These are phyloP conservation scores for Mallotus repandus DNA, from an alignment of 441 rosid genomes.

Conservation along the genomic window DNA sequence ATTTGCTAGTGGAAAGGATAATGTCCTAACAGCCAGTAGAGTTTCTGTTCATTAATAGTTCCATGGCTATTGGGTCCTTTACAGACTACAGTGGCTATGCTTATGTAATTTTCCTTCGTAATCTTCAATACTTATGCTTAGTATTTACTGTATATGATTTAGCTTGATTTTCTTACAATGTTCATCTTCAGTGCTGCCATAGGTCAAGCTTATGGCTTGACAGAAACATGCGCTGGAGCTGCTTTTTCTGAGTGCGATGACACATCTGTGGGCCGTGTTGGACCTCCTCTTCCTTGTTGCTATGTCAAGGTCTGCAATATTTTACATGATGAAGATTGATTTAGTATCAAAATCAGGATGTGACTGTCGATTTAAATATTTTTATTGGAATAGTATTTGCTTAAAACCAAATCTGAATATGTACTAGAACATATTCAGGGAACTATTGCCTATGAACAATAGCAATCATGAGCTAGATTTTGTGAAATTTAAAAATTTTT, in stretches of 20 bases:
- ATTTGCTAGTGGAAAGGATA: not conserved
- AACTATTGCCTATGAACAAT: not conserved
- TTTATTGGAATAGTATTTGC: not conserved
- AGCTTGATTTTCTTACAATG: conserved; percentile 18
- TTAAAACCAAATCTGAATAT: no score
- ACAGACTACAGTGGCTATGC: not conserved
- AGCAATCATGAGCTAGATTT: not conserved
- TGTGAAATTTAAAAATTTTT: not conserved
- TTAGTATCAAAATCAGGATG: conserved; percentile 10
- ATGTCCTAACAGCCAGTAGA: no score
- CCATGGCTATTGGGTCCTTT: not conserved
- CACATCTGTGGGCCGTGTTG: conserved; percentile 75
- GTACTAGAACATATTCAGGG: not conserved
- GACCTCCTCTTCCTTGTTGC: conserved; percentile 87
- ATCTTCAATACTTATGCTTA: not conserved
- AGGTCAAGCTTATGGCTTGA: conserved; percentile 94
- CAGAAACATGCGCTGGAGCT: conserved; percentile 94
- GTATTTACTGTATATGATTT: conserved; percentile 3
- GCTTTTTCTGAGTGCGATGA: conserved; percentile 90
- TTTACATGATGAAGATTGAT: not conserved
- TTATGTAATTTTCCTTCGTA: not conserved
- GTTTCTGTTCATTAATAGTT: no score
- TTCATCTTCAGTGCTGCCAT: conserved; percentile 60
- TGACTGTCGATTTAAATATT: not conserved
- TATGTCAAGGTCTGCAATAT: conserved; percentile 59